Evolutionary conservation across 352 stramenopile genomes (phyloP).

Genomic region (Peronospora tabacina): DNA sequence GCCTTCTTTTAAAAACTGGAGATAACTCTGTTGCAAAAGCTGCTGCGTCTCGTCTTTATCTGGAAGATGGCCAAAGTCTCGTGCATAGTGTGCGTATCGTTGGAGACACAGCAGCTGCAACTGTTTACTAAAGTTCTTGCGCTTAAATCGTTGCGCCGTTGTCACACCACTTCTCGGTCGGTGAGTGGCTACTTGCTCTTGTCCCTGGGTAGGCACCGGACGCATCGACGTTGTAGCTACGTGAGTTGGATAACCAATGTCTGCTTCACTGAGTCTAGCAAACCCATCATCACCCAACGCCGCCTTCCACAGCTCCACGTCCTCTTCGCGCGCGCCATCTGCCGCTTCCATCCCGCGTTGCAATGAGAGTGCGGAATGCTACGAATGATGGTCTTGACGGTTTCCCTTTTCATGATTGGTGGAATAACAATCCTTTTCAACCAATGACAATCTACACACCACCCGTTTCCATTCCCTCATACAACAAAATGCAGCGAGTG

Average conservation of each 20-base stretch:
- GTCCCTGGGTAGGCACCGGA: slow-evolving; percentile 12
- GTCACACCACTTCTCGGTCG: slow-evolving; percentile 3
- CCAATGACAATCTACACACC: slow-evolving; percentile 27
- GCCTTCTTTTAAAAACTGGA: slow-evolving; percentile 47
- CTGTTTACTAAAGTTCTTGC: slow-evolving; percentile 66
- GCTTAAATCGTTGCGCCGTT: slow-evolving; percentile 33
- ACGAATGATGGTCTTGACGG: slow-evolving; percentile 20
- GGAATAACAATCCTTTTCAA: slow-evolving; percentile 13
- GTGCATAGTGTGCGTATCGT: slow-evolving; percentile 41
- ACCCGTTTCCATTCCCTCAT: slow-evolving; percentile 16
- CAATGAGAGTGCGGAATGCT: slow-evolving; percentile 8
- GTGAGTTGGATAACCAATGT: slow-evolving; percentile 19
- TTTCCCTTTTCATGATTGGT: slow-evolving; percentile 20
- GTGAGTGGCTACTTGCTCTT: slow-evolving; percentile 3
- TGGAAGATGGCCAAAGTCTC: slow-evolving; percentile 31
- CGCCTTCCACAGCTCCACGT: slow-evolving; percentile 47
- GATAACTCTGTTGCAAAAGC: slow-evolving; percentile 45
- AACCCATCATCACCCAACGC: slow-evolving; percentile 39
- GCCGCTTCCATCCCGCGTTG: slow-evolving; percentile 7
- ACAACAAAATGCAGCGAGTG: slow-evolving; percentile 38
- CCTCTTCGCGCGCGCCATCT: slow-evolving; percentile 23
- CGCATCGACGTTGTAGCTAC: slow-evolving; percentile 2
- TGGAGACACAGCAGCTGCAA: slow-evolving; percentile 54
- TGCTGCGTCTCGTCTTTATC: slow-evolving; percentile 41
- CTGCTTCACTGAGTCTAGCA: slow-evolving; percentile 32